Evolutionary conservation across 768 basidiomycete genomes (phyloP), one percentile per base, ranked within the genome.

Genomic region (Suillus luteus): DNA sequence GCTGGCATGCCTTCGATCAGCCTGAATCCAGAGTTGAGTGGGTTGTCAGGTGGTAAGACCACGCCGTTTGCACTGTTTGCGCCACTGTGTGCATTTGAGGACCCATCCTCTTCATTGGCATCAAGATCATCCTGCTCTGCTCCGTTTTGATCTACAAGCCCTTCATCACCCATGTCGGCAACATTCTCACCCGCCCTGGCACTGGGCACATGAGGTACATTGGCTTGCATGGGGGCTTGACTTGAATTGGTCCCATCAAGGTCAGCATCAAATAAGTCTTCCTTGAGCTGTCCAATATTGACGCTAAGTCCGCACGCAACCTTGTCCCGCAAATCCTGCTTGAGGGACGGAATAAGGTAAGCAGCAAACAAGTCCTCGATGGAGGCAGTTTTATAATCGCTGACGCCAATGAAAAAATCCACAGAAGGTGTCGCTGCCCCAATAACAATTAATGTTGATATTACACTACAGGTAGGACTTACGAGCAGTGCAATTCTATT

Each of bases 401-500:
- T 48, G 27, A 51, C 27, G 27, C 27, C 27, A 2, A 27, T 27
- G 27, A 27, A 27, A 27, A 27, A 27, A 27, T 27, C 40, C 35
- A 11, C 43, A 60, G 33, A 38, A 15, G 31, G 22, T 46, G 46
- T n/a, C 58, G 58, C 62, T 63, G 55, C 57, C 22, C 22, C 17
- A 5, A 5, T 24, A 48, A 5, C 11, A 48, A 48, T 3, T 5
- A 48, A 8, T 48, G 46, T 24, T 48, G n/a, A 48, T 37, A 14
- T 3, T 19, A 43, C 19, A 2, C 12, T 38, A 14, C 12, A 38
- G 12, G 38, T 43, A 43, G 41, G 19, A 19, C 41, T 41, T 59
- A 62, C 62, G n/a, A 62, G 43, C 3, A 62, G 40, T 8, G 62
- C 55, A 33, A 62, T 60, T 14, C 55, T 41, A n/a, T 33, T 62